These are phyloP conservation scores for Physcomitrellopsis africana DNA, from an alignment of 225 moss, liverwort and hornwort genomes.

Conservation along the genomic window DNA sequence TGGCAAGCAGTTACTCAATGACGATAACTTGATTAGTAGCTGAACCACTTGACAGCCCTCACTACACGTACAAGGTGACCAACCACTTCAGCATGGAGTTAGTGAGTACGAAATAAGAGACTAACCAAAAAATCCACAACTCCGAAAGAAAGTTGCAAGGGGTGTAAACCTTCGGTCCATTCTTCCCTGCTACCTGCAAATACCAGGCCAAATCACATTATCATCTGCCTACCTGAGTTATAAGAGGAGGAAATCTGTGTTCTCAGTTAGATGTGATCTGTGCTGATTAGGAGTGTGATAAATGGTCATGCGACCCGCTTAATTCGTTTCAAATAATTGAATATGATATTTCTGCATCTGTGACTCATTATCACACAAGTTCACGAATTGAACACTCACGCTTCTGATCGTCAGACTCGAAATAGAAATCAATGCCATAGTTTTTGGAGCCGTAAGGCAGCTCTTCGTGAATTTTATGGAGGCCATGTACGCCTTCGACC, in stretches of 20 bases:
- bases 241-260: slow-evolving; percentile 15
- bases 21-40: neutral
- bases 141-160: slow-evolving; percentile 89
- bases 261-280: neutral
- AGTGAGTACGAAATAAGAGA: slow-evolving; percentile 15
- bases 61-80: neutral
- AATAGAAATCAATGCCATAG: slow-evolving; percentile 73
- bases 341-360: slow-evolving; percentile 7
- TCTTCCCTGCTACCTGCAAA: slow-evolving; percentile 70
- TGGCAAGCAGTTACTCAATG: neutral
- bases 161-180: slow-evolving; percentile 84
- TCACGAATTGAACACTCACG: slow-evolving; percentile 32
- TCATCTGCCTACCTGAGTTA: slow-evolving; percentile 2
- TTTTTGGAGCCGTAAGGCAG: slow-evolving; percentile 68
- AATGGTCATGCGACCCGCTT: neutral
- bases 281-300: no score
- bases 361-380: slow-evolving; percentile 2
- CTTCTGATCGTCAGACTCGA: slow-evolving; percentile 45
- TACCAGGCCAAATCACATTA: slow-evolving; percentile 22
- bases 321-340: slow-evolving; percentile 14
- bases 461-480: slow-evolving; percentile 79
- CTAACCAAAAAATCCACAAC: slow-evolving; percentile 81
- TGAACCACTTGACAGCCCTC: neutral
- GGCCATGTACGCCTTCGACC: slow-evolving; percentile 65
- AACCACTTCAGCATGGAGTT: neutral